Base-by-base conservation (phyloP, 352 stramenopile species). In the Phytopythium aichiense region DNA sequence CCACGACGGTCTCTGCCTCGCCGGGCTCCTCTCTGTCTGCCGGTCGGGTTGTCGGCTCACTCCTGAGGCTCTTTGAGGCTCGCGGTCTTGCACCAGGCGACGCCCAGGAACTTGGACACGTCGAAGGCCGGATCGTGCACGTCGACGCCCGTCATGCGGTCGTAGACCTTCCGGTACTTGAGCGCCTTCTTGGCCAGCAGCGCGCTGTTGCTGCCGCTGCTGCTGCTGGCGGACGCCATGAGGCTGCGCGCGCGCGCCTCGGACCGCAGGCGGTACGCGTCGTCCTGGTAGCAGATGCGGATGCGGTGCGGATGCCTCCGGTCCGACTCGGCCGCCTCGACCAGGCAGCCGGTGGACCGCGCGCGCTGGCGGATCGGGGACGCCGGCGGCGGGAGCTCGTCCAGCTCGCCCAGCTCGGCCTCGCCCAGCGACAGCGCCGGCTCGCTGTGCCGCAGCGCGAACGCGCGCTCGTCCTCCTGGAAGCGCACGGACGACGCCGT, bases 161-260 rank as follows among this genome's bases (percentile, higher is more conserved):
- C 65, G 40, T 72, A 71, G 7, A 83, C 66, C 33, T 84, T 84
- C 63, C 77, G 77, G 55, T 87, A 84, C 58, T 77, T 75, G 58
- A 87, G 74, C 42, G 74, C 77, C 59, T 83, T 84, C 60, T 68
- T 71, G n/a, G 78, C 75, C 23, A 88, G 63, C 33, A 81, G 22
- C 28, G 59, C 66, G 53, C 64, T 76, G 42, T 58, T 81, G 50
- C 65, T 78, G 53, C 68, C 72, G 31, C 31, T 9, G 9, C 4
- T 4, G 31, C 31, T 37, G 31, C 9, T 66, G 13, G 68, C 35
- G 1, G 73, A 72, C 22, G 67, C 72, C 13, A 84, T 68, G 2
- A 84, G 66, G 40, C 64, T 72, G 56, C 72, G 71, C 35, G 64
- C 49, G 31, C 72, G 66, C 13, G 48, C 64, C 31, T 78, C 70